Percentiles rank a stretch among this genome's conserved stretches.
Conservation (phyloP, 257 asterid genomes). For the Scutellaria minor region DNA sequence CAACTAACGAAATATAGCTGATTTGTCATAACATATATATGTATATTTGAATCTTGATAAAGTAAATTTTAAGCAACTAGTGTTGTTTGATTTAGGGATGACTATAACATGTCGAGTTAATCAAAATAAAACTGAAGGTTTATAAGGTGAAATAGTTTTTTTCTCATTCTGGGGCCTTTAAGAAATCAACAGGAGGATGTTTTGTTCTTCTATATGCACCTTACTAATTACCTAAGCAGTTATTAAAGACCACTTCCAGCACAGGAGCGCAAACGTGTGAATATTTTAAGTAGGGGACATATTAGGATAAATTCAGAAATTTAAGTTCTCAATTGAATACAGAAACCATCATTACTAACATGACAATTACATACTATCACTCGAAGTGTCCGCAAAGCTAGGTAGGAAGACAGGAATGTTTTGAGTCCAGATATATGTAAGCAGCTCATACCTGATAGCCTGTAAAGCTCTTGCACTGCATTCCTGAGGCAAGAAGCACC, state of each 20-base stretch:
- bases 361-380: conserved; percentile 12
- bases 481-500: conserved; percentile 94
- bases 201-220: not conserved
- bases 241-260: conserved; percentile 14
- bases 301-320: conserved; percentile 17
- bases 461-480: conserved; percentile 83
- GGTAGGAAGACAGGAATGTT: not conserved
- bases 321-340: not conserved
- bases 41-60: not conserved
- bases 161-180: not conserved
- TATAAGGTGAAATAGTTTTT: conserved; percentile 12
- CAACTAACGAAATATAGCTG: conserved; percentile 54
- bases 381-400: conserved; percentile 16
- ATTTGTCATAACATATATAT: conserved; percentile 34
- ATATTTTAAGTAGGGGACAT: not conserved
- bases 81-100: conserved; percentile 23
- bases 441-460: conserved; percentile 86
- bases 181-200: conserved; percentile 24
- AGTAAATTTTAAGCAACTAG: not conserved
- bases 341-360: conserved; percentile 20
- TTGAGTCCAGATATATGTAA: conserved; percentile 19
- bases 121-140: conserved; percentile 20
- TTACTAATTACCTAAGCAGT: conserved; percentile 23
- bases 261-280: not conserved
- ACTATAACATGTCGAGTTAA: conserved; percentile 23